Base-by-base conservation (phyloP, 73 alveolate species). In the Uronychia setigera region DNA sequence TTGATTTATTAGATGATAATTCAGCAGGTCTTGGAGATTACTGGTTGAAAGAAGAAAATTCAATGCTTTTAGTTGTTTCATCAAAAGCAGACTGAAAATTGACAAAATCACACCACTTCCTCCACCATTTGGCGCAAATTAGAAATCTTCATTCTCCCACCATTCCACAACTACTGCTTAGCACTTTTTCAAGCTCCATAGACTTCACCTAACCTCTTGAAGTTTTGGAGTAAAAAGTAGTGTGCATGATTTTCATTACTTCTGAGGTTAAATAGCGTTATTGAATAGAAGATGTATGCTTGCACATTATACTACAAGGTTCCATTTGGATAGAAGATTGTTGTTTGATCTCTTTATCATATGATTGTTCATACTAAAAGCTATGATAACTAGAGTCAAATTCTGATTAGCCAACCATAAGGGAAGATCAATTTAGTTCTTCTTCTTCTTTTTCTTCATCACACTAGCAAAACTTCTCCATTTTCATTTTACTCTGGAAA, bases 41-140 rank as follows among this genome's bases (percentile, higher is more conserved):
- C n/a, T n/a, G n/a, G n/a, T n/a, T n/a, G n/a, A n/a, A n/a, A n/a
- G n/a, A n/a, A n/a, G n/a, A n/a, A n/a, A n/a, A n/a, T n/a, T n/a
- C n/a, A n/a, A n/a, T n/a, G n/a, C n/a, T n/a, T n/a, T n/a, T n/a
- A n/a, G n/a, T n/a, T n/a, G 29, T 13, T 5, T 67, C 32, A 13
- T 25, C 29, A 67, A 67, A 67, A 26, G 29, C 29, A 5, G 79
- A 25, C 32, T 67, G 32, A 5, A 67, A 67, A 67, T 67, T 67
- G 13, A 67, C 79, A 26, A 13, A 67, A 30, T 67, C 79, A 30
- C 79, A 67, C 79, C 79, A 67, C 32, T 67, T 9, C 32, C 79
- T 67, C 79, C 79, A 67, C 79, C 79, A 67, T 67, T 67, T 67
- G 32, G 79, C 5, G 29, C 32, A 5, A 1, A 67, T 26, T 26